These are phyloP conservation scores for Lanmaoa pseudosensibilis DNA, from an alignment of 768 basidiomycete species.

Conservation along the genomic window DNA sequence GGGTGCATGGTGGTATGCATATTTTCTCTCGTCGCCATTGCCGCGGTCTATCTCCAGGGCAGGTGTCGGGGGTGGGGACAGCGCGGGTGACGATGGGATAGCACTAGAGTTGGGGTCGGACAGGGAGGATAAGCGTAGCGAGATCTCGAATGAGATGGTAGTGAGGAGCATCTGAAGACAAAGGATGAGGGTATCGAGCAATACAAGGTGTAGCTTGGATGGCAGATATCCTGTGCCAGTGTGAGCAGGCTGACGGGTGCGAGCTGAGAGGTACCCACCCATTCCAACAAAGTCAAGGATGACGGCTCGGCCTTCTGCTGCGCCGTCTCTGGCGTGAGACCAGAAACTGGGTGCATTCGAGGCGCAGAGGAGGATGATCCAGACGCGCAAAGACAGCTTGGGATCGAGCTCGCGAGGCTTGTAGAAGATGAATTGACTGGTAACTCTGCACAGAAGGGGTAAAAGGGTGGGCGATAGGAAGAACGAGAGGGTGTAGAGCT, in stretches of 20 bases:
- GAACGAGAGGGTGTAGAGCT: slow-evolving; percentile 74
- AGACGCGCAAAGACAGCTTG: slow-evolving; percentile 65
- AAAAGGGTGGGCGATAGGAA: slow-evolving; percentile 67
- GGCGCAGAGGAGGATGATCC: slow-evolving; percentile 56
- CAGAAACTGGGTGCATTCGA: slow-evolving; percentile 63
- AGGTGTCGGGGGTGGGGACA: slow-evolving; percentile 22
- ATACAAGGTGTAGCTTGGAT: slow-evolving; percentile 63
- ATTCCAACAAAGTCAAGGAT: slow-evolving; percentile 79
- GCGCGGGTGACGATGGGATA: slow-evolving; percentile 27
- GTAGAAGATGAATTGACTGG: slow-evolving; percentile 64
- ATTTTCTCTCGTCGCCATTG: slow-evolving; percentile 19
- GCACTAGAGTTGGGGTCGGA: slow-evolving; percentile 42
- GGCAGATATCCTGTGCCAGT: slow-evolving; percentile 50
- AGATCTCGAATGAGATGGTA: slow-evolving; percentile 67
- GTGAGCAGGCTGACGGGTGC: slow-evolving; percentile 10
- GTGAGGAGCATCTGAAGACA: slow-evolving; percentile 65
- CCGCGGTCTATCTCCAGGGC: slow-evolving; percentile 25
- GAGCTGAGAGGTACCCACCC: slow-evolving; percentile 45
- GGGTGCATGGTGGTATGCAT: slow-evolving; percentile 29
- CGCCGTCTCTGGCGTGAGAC: slow-evolving; percentile 54
- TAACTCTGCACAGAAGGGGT: slow-evolving; percentile 42
- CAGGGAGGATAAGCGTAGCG: slow-evolving; percentile 38
- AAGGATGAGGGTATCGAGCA: slow-evolving; percentile 68
- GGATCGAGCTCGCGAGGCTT: slow-evolving; percentile 68
- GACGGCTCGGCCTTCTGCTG: slow-evolving; percentile 58